Base-by-base conservation (phyloP, 1,284 basidiomycete species). In the Waitea zeae region DNA sequence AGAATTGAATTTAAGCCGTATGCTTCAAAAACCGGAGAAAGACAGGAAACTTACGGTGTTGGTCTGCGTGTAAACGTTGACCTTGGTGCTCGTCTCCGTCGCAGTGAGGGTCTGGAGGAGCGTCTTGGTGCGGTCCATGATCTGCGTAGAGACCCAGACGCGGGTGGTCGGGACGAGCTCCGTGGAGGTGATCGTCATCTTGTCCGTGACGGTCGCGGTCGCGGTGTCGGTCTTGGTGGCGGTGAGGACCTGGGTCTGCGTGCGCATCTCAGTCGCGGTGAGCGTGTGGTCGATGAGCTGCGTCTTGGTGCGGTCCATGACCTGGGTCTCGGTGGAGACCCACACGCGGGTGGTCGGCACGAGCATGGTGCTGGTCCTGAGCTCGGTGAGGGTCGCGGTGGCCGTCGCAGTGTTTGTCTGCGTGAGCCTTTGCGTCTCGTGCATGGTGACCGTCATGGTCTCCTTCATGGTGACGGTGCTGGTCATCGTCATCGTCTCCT, bases 271-370 rank as follows among this genome's bases (percentile, higher is more conserved):
- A 31, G 70, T 74, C 12, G 66, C 65, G 41, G 70, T 75, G 44
- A 70, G 51, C 24, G 69, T 74, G 50, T 73, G 64, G 42, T 69
- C 62, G 38, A 64, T 27, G n/a, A n/a, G n/a, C n/a, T n/a, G n/a
- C 13, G 54, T 62, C 51, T 62, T 51, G 38, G 72, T 75, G 36
- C 59, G 53, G 54, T 76, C 68, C 43, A 72, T 60, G n/a, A n/a
- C n/a, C n/a, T n/a, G n/a, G 47, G 66, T 55, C 50, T 75, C 64
- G 14, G 74, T 77, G 9, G 72, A 75, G 14, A 72, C 61, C 61
- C 63, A 75, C 31, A 73, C 59, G 31, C 62, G 60, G 13, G 73
- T 76, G 20, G 74, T 76, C 33, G 70, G 70, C 22, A 69, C 55
- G 20, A 67, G 51, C 48, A 65, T 50, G 17, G 65, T 58, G 11